Conservation (phyloP, 306 rosid genomes). For the Cucumis sativus region DNA sequence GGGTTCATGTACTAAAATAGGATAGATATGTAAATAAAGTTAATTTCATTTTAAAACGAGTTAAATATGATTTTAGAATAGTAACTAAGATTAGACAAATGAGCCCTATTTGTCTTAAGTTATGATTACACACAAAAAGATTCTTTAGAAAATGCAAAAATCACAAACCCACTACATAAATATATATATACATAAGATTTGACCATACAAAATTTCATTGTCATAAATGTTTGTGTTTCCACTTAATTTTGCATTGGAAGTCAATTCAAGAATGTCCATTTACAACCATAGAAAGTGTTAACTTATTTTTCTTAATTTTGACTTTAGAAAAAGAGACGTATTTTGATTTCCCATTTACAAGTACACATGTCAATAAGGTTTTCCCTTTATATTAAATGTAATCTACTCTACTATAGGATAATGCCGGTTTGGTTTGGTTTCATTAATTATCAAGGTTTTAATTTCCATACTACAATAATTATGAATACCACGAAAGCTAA, state of each 20-base stretch:
- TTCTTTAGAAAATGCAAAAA: not conserved
- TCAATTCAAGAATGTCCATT: not conserved
- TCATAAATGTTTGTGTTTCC: not conserved
- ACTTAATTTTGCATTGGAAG: not conserved
- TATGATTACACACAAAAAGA: not conserved
- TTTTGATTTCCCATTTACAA: not conserved
- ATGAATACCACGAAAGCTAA: not conserved
- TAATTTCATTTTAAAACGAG: not conserved
- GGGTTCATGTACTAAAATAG: no score
- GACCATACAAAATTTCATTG: not conserved
- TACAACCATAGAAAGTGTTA: not conserved
- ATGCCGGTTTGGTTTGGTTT: not conserved
- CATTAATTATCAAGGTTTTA: not conserved
- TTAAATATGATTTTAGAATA: not conserved
- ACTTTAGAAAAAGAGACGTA: not conserved
- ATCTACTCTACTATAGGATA: not conserved
- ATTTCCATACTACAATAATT: not conserved
- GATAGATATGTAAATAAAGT: no score
- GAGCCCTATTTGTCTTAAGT: not conserved
- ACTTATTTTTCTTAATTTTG: not conserved
- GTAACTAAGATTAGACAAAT: not conserved
- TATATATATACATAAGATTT: no score
- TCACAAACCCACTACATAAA: not conserved
- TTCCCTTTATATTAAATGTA: not conserved
- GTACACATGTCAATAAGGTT: not conserved